These are phyloP conservation scores for Cryphonectria radicalis DNA, from an alignment of 2,329 filamentous ascomycete genomes.

Conservation along the genomic window DNA sequence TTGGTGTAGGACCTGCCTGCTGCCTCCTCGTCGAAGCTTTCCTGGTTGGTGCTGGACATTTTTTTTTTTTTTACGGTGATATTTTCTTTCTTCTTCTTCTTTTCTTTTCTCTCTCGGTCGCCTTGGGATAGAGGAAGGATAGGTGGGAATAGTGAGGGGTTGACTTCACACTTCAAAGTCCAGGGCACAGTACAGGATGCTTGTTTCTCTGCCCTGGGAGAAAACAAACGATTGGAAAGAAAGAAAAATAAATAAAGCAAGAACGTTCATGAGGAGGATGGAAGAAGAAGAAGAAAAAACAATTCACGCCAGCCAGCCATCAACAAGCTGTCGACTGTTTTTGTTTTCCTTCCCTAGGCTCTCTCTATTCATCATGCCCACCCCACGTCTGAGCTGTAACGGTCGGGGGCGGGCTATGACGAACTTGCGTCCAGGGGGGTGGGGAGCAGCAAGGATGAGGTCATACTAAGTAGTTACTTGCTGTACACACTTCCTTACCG, in stretches of 20 bases:
- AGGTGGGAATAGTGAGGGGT: neutral
- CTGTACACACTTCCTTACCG: neutral
- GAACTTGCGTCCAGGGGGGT: constrained; percentile 2
- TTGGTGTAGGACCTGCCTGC: constrained; percentile 41
- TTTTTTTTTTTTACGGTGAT: constrained; percentile 35
- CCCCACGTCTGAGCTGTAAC: neutral
- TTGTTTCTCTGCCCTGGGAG: neutral
- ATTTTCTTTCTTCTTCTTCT: neutral
- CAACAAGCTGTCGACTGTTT: neutral
- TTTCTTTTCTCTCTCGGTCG: neutral
- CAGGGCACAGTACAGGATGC: neutral
- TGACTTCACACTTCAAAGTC: neutral
- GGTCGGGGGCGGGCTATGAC: constrained; percentile 11
- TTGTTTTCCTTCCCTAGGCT: neutral
- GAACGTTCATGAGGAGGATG: neutral
- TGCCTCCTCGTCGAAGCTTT: constrained; percentile 40
- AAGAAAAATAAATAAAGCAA: neutral
- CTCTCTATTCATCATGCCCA: neutral
- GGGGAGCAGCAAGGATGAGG: constrained; percentile 27
- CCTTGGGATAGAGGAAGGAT: neutral
- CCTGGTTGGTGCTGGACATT: constrained; percentile 44
- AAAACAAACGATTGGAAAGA: neutral
- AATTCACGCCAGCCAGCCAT: neutral
- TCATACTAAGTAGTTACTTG: constrained; percentile 19
- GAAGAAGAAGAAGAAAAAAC: neutral